Evolutionary conservation across 2,329 filamentous ascomycete species (phyloP), one percentile per base, ranked within the genome.

Genomic region (Botrytis deweyae): DNA sequence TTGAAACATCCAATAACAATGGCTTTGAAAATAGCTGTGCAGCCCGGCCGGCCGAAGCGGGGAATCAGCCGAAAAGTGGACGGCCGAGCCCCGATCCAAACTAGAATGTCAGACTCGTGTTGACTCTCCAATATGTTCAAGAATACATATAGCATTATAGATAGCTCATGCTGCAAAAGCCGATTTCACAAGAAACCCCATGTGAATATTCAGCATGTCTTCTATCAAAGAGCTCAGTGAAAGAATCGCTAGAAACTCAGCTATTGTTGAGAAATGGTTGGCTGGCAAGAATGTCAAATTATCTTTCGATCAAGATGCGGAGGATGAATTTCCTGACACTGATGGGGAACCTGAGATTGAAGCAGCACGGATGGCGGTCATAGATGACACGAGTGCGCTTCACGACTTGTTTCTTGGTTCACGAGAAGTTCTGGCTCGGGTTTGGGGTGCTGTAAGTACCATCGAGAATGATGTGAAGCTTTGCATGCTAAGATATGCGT

Each of bases 211-310:
- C 46, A 68, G 8, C 3, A 68, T 68, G 65, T 49, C 29, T 55
- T 68, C 65, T 52, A 68, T 68, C 65, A 68, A 29, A 68, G 65
- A 68, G 22, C 46, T 68, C 33, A 68, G 65, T 25, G 65, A 68
- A n/a, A 68, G 65, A 68, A 68, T 68, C 22, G 46, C 33, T 4
- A 68, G 46, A 9, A 68, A 68, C 33, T 68, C 46, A n/a, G 29
- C 46, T 49, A 52, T 68, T 22, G 44, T 68, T 33, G 65, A 68
- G 22, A 55, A 36, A 33, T 68, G 65, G 65, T 16, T 68, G 46
- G 25, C 46, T 6, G 25, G n/a, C 33, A 68, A 68, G 65, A 68
- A 58, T 65, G 46, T 33, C 9, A 68, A 40, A n/a, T 29, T 49
- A 7, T 68, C 65, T 25, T 68, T 68, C 22, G 65, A 55, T n/a